Evolutionary conservation across 1,284 basidiomycete species (phyloP), one percentile per base, ranked within the genome.

Genomic region (Microbotryomycetes sp.): DNA sequence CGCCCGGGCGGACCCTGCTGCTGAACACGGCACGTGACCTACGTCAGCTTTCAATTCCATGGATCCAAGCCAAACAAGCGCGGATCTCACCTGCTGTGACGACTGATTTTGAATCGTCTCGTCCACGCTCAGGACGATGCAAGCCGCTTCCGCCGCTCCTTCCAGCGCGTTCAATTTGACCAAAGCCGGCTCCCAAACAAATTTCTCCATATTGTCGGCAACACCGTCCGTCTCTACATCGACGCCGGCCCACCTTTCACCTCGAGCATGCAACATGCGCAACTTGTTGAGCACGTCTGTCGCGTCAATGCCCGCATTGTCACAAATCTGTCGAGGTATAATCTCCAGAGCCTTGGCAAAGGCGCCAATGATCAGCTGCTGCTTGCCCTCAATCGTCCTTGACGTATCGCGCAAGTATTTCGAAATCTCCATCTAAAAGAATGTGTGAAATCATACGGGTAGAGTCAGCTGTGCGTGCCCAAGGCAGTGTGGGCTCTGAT

Each of bases 231-330:
- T 86, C 64, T 98, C 92, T 30, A 99, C 91, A 72, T 97, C 93
- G 26, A 98, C 91, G 64, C 96, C 96, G 48, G 84, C 87, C 93
- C 93, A 97, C 60, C 81, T 84, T 56, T 81, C 78, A 49, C 89
- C 91, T 62, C 85, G 84, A 0, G 91, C 91, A 74, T 98, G 94
- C 72, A 88, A 86, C 91, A 97, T 97, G 61, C 96, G 86, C 59
- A 99, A 82, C 76, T 97, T 92, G 80, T 98, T 98, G 62, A 99
- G 80, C 57, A 98, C 84, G 73, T 98, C 96, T 13, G 94, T 98
- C 1, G 94, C 94, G 77, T 98, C 96, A 41, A 98, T 81, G 21
- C 96, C 96, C 21, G 96, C 96, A 73, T 99, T 98, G 78, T 98
- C 94, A 73, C 91, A 96, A 65, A 99, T 92, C 76, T 98, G 94